Percentiles rank a stretch among this genome's conserved stretches.
Conservation (phyloP, 495 filamentous ascomycete genomes). For the Trichocladium uniseriatum region DNA sequence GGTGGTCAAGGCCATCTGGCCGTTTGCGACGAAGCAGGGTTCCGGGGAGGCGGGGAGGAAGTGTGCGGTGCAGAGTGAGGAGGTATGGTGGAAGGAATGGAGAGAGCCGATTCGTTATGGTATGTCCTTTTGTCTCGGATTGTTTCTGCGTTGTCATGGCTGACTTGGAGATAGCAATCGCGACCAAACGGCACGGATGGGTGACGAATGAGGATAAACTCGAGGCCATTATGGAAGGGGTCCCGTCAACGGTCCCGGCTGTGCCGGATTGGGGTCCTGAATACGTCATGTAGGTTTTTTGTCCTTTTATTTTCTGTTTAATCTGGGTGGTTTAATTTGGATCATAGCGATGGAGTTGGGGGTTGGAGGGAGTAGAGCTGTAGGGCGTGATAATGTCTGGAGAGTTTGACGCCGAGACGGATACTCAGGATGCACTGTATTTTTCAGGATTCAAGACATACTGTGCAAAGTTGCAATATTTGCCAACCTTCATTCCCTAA, state of each 20-base stretch:
- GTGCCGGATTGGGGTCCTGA: slow-evolving; percentile 37
- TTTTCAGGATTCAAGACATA: too few relatives aligned
- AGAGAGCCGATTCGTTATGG: slow-evolving; percentile 34
- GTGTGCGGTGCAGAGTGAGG: slow-evolving; percentile 43
- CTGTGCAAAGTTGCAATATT: too few relatives aligned
- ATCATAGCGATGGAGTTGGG: slow-evolving; percentile 15
- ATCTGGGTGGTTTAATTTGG: not conserved
- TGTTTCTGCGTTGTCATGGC: not conserved
- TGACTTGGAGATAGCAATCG: slow-evolving; percentile 24
- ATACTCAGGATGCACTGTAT: not conserved
- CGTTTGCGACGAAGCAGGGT: slow-evolving; percentile 32
- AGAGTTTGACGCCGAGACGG: too few relatives aligned
- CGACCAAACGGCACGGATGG: slow-evolving; percentile 38
- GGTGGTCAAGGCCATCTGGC: slow-evolving; percentile 42
- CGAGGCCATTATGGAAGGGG: slow-evolving; percentile 39
- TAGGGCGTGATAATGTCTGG: not conserved
- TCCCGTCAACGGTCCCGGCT: slow-evolving; percentile 17
- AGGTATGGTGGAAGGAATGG: slow-evolving; percentile 47
- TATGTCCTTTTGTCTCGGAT: slow-evolving; percentile 8
- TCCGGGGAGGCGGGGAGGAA: slow-evolving; percentile 30
- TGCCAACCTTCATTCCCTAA: too few relatives aligned
- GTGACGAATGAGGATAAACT: slow-evolving; percentile 45
- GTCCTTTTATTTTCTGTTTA: not conserved
- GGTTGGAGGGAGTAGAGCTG: not conserved
- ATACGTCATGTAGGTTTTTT: not conserved